Conservation (phyloP, 768 basidiomycete species). For the Kondoa malvinella region DNA sequence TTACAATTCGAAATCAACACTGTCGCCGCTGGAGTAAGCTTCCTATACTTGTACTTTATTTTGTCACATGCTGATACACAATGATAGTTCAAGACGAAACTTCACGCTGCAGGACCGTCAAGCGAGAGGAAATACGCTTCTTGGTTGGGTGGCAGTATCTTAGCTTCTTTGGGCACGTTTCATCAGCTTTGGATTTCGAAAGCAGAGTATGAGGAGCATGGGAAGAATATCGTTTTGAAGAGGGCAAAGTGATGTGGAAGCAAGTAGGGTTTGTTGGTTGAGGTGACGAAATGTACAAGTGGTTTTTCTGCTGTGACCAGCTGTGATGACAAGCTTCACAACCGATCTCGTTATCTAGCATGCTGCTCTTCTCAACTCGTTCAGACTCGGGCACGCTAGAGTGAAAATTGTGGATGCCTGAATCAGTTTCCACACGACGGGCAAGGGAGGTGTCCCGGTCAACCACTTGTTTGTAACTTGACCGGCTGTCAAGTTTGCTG, state of each 20-base stretch:
- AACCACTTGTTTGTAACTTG: no score
- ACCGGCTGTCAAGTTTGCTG: no score
- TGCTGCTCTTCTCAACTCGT: no score
- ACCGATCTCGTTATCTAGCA: no score
- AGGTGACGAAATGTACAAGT: no score
- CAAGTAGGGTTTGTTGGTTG: not conserved
- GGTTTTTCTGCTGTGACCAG: no score
- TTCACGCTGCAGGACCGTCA: conserved; percentile 79
- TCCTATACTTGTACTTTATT: not conserved
- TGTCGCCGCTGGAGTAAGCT: conserved; percentile 54
- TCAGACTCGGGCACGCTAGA: no score
- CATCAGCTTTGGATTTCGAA: conserved; percentile 85
- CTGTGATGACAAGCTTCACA: no score
- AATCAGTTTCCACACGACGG: no score
- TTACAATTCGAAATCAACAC: conserved; percentile 57
- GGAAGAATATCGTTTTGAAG: conserved; percentile 23
- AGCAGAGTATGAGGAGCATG: conserved; percentile 65
- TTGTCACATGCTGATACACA: not conserved
- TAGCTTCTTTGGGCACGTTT: conserved; percentile 89
- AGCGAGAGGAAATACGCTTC: conserved; percentile 77
- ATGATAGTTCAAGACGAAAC: conserved; percentile 50
- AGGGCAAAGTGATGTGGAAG: conserved; percentile 14
- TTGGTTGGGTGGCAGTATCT: conserved; percentile 90
- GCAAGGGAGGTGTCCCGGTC: no score
- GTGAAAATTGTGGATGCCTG: no score